Percentiles rank a stretch among this genome's conserved stretches.
Conservation (phyloP, 108 stramenopile genomes). For the Fistulifera solaris region DNA sequence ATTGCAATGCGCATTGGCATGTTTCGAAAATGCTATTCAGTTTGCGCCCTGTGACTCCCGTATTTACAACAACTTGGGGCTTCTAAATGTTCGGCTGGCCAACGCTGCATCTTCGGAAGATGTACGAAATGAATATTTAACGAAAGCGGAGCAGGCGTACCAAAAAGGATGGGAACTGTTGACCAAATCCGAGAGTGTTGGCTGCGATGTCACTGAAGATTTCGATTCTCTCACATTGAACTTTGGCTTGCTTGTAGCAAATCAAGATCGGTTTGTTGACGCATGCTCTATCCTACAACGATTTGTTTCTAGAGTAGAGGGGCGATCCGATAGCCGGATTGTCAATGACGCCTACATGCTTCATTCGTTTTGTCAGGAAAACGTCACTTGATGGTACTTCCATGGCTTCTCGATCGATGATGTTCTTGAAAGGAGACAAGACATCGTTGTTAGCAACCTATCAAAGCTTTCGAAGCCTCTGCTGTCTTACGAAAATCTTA, state of each 20-base stretch:
- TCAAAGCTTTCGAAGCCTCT: no score
- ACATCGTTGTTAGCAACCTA: no score
- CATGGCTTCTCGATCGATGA: no score
- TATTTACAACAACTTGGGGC: conserved; percentile 48
- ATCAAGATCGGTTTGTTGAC: conserved; percentile 37
- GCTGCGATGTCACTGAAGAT: conserved; percentile 37
- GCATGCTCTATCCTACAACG: conserved; percentile 29
- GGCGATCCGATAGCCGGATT: neutral
- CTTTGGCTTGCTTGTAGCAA: conserved; percentile 46
- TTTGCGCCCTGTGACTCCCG: conserved; percentile 51
- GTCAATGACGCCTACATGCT: neutral
- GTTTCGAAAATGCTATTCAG: conserved; percentile 23
- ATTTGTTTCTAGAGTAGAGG: neutral
- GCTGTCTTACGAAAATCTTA: no score
- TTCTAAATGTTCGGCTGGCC: conserved; percentile 16
- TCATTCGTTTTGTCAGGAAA: neutral
- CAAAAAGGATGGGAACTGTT: conserved; percentile 13
- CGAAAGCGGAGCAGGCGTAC: conserved; percentile 2
- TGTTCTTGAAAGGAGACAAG: no score
- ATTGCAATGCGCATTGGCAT: conserved; percentile 17
- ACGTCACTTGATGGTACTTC: no score
- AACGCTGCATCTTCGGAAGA: neutral
- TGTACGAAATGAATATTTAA: neutral
- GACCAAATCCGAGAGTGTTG: conserved; percentile 15
- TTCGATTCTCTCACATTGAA: conserved; percentile 32